Evolutionary conservation across 2,329 filamentous ascomycete genomes (phyloP).

Genomic region (Diatrype stigma): DNA sequence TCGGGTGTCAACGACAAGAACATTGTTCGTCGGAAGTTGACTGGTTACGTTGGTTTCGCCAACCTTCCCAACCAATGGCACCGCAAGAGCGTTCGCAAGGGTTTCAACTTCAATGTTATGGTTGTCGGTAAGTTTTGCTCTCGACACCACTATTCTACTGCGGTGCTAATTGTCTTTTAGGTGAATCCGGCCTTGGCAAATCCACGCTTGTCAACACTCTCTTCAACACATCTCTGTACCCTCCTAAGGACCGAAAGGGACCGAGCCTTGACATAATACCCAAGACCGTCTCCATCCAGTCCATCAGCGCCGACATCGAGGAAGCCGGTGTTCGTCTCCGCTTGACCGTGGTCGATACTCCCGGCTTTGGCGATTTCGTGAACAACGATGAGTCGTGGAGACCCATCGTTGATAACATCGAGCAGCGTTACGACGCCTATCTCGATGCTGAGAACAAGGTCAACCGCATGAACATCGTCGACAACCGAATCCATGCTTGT

Average conservation of each 20-base stretch:
- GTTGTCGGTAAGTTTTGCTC: conserved; percentile 75
- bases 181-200: conserved; percentile 98
- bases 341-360: conserved; percentile 94
- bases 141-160: background rate
- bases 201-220: conserved; percentile 98
- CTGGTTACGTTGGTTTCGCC: conserved; percentile 96
- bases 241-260: conserved; percentile 96
- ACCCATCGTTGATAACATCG: conserved; percentile 98
- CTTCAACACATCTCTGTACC: conserved; percentile 99
- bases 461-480: conserved; percentile 99
- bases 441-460: conserved; percentile 99
- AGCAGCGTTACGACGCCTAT: conserved; percentile 97
- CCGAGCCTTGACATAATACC: conserved; percentile 97
- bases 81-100: conserved; percentile 99
- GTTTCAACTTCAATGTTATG: conserved; percentile 99
- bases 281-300: conserved; percentile 94
- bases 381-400: conserved; percentile 99
- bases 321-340: conserved; percentile 96
- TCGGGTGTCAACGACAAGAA: conserved; percentile 67
- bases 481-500: conserved; percentile 97
- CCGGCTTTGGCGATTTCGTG: conserved; percentile 97
- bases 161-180: conserved; percentile 41
- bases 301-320: conserved; percentile 94
- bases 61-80: conserved; percentile 99
- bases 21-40: conserved; percentile 96